Conservation (phyloP, 1,284 basidiomycete species). For the Trichosporon faecale region DNA sequence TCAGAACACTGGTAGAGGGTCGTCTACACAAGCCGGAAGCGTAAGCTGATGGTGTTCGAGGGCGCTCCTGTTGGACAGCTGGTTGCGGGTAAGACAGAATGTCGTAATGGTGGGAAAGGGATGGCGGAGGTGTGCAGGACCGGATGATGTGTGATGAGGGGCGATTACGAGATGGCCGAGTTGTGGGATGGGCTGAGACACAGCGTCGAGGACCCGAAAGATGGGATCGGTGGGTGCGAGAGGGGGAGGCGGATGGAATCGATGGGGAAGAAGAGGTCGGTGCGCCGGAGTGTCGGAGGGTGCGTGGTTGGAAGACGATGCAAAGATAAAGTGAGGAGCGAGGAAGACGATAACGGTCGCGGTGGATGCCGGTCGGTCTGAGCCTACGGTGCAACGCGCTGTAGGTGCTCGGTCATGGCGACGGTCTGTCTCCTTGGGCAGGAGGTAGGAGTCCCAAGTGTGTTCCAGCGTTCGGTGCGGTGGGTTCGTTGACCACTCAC, state of each 20-base stretch:
- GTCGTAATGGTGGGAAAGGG: not conserved
- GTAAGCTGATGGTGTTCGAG: not conserved
- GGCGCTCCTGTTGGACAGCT: not conserved
- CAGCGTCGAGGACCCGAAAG: not conserved
- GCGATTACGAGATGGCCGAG: constrained; percentile 1
- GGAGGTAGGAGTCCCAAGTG: not conserved
- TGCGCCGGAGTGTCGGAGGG: not conserved
- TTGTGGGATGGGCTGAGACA: not conserved
- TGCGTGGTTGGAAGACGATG: not conserved
- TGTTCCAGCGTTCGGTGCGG: not conserved
- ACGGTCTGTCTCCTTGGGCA: not conserved
- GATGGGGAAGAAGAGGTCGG: not conserved
- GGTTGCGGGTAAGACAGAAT: not conserved
- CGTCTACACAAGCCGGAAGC: not conserved
- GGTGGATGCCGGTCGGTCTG: not conserved
- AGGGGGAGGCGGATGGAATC: not conserved
- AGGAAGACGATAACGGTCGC: not conserved
- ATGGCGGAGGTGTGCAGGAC: not conserved
- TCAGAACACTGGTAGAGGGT: not conserved
- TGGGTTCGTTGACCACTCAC: not conserved
- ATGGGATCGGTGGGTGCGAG: not conserved
- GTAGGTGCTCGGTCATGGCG: not conserved
- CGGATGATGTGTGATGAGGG: not conserved
- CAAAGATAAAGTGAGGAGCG: not conserved
- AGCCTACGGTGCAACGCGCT: not conserved